Base-by-base conservation (phyloP, 2,329 filamentous ascomycete species). In the Cladosporium sp. region DNA sequence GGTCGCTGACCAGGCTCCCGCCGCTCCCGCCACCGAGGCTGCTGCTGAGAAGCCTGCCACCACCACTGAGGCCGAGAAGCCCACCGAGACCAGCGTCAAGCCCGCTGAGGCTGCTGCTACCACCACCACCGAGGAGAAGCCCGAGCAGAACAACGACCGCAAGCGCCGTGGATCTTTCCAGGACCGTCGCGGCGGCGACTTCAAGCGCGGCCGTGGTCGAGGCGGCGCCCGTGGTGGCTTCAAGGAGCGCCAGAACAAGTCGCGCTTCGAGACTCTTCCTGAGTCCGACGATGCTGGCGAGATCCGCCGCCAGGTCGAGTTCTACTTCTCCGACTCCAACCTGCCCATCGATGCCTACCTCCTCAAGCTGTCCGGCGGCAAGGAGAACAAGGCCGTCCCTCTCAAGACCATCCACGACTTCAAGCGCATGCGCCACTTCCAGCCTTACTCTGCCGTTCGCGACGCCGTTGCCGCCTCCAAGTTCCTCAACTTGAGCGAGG, bases 401-500 rank as follows among this genome's bases (percentile, higher is more conserved):
- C 83, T 99, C 71, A 88, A 89, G 74, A 86, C 89, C 67, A 88
- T 99, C 70, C 88, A 89, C 83, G 88, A 83, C 60, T 99, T 99
- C 85, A 94, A 93, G 82, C 93, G 96, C 78, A 99, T 99, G 96
- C 90, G 88, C 71, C 91, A 89, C 73, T 99, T 98, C 86, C 89
- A 95, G 80, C 92, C 92, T 49, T 93, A 93, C 82, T 88, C 86
- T 64, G 89, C 91, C 65, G 86, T 99, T 51, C 89, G 97, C 67
- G 88, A 88, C 62, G 94, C 95, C 39, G 86, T 98, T 61, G 91
- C 90, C 78, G 86, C 91, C 25, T 95, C 91, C 81, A 84, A 85
- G 32, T 80, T 88, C 67, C 84, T 99, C 58, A 86, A 91, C 7
- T 79, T 98, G 63, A 84, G 86, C 64, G 92, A 95, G 63, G 84